Base-by-base conservation (phyloP, 345 rosid species). In the Bruguiera gymnorhiza region DNA sequence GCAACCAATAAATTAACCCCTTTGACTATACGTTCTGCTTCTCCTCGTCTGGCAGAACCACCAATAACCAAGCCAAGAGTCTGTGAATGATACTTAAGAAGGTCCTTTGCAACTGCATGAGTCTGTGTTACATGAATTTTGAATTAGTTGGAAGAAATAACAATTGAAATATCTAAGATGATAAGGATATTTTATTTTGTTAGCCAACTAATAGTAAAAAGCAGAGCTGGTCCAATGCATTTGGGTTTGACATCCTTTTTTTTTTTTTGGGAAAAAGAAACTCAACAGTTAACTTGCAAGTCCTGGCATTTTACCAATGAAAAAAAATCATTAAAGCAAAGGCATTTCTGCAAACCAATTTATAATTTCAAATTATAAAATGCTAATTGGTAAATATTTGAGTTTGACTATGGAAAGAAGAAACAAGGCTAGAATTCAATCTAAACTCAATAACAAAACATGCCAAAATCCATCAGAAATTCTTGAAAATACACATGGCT, bases 1-100 rank as follows among this genome's bases (percentile, higher is more conserved):
- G 97, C 99, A 46, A 96, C 92, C 77, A 96, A 78, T 68, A 96
- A 80, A 81, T 96, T 96, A 34, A 88, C 91, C 39, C 99, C 99
- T 68, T 72, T 89, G 1, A 76, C 90, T 63, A 96, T 77, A 29
- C 90, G 89, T 69, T 90, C 94, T 20, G 94, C 96, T 82, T 95
- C 98, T 65, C 86, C 83, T 82, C 81, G 86, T 79, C 98, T 83
- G 63, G 88, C 83, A 72, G 94, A 77, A 68, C 98, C 98, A 68
- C 96, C 99, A 73, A 96, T 89, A 71, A 96, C 97, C 88, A 96
- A 75, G 68, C 90, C 87, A 63, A 82, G 97, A 8, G 97, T 87
- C 78, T 73, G 93, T 15, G 99, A 90, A 69, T 90, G 99, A 66
- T 88, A 81, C 81, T 89, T 86, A 63, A 96, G 92, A 70, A 96